A percentile compares a stretch with the other conserved stretches of the same genome.
Conservation (phyloP, 257 asterid genomes). For the Leonotis leonurus region DNA sequence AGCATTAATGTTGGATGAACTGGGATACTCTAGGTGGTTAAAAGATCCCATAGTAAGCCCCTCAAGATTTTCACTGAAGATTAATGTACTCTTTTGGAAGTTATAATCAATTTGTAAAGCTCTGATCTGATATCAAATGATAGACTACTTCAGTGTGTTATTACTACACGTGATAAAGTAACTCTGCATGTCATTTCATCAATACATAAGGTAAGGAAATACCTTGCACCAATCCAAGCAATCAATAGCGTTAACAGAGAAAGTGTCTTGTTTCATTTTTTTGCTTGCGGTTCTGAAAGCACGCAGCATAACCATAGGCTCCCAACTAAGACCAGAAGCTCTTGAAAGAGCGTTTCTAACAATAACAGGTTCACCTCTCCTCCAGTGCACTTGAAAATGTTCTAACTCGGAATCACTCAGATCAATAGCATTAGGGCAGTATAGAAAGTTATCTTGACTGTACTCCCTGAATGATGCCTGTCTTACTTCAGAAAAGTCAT, state of each 20-base stretch:
- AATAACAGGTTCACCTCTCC: conserved; percentile 75
- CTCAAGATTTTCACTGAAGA: not conserved
- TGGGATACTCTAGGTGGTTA: not conserved
- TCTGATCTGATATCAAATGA: not conserved
- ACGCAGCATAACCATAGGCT: conserved; percentile 82
- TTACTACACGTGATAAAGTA: not conserved
- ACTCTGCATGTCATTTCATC: not conserved
- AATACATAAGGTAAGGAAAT: conserved; percentile 15
- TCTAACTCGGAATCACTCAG: conserved; percentile 30
- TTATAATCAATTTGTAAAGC: not conserved
- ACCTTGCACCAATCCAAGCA: conserved; percentile 90
- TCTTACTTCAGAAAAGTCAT: conserved; percentile 29
- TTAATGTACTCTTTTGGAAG: not conserved
- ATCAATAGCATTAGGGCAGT: conserved; percentile 59
- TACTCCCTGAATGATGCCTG: conserved; percentile 49
- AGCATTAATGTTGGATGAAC: not conserved
- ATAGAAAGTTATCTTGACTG: conserved; percentile 49
- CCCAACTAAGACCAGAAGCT: conserved; percentile 88
- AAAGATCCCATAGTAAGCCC: not conserved
- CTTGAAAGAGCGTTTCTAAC: conserved; percentile 42
- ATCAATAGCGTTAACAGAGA: conserved; percentile 63
- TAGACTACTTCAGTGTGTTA: not conserved
- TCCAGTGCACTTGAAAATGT: conserved; percentile 86
- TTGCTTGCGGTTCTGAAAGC: conserved; percentile 64
- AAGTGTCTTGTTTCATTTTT: conserved; percentile 40